Evolutionary conservation across 331 rosid genomes (phyloP).

Genomic region (Stylosanthes scabra): DNA sequence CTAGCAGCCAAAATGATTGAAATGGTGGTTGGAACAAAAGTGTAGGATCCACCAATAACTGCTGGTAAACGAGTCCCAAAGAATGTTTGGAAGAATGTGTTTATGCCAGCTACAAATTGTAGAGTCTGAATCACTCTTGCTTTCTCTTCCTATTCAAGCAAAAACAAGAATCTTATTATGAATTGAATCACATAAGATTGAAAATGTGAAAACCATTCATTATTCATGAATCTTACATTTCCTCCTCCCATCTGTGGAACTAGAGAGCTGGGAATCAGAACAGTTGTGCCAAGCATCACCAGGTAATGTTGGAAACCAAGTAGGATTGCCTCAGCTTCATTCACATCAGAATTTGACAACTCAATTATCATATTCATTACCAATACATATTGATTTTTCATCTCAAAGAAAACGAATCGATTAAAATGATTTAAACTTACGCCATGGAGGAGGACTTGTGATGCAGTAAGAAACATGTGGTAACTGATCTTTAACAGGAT

Average conservation of each 20-base stretch:
- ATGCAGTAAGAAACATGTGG: slow-evolving; percentile 87
- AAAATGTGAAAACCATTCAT: slow-evolving; percentile 6
- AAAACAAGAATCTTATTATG: slow-evolving; percentile 24
- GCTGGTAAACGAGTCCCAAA: slow-evolving; percentile 98
- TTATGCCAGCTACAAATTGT: slow-evolving; percentile 88
- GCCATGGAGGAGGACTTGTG: slow-evolving; percentile 99
- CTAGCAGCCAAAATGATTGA: slow-evolving; percentile 91
- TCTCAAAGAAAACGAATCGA: too few relatives aligned
- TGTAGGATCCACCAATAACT: slow-evolving; percentile 89
- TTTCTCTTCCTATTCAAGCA: slow-evolving; percentile 78
- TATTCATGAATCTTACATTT: slow-evolving; percentile 60
- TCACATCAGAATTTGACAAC: slow-evolving; percentile 25
- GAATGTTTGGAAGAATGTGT: slow-evolving; percentile 77
- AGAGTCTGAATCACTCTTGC: slow-evolving; percentile 95
- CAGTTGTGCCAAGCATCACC: slow-evolving; percentile 99
- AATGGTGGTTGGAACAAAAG: slow-evolving; percentile 90
- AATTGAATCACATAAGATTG: slow-evolving; percentile 18
- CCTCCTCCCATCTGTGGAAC: slow-evolving; percentile 99
- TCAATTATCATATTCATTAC: slow-evolving; percentile 27
- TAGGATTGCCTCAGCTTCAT: slow-evolving; percentile 94
- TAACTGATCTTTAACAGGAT: slow-evolving; percentile 88
- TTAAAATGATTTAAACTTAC: slow-evolving; percentile 53
- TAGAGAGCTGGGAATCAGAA: slow-evolving; percentile 84
- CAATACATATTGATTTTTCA: neutral
- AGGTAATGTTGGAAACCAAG: slow-evolving; percentile 99